Base-by-base conservation (phyloP, 192 early-diverging fungal genomes). In the Coemansia sp. region DNA sequence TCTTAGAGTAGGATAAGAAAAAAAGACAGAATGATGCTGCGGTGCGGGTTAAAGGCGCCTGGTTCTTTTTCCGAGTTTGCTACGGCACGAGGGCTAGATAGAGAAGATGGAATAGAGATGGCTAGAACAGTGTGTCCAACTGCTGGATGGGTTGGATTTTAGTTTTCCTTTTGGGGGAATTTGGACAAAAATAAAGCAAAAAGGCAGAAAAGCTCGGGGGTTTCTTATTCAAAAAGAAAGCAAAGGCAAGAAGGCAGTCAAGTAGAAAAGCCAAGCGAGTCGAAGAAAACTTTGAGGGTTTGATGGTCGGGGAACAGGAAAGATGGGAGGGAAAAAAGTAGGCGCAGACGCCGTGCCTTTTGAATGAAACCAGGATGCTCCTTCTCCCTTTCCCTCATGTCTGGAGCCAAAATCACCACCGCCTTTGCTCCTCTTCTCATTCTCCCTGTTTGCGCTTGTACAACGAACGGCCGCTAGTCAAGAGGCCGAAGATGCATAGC, bases 281-380 rank as follows among this genome's bases (percentile, higher is more conserved):
- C 5, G 47, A 54, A 21, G 19, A 22, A 54, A 54, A 54, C 18
- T 22, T 22, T 26, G 51, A 54, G 22, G 19, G 42, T 45, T 45
- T 8, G 42, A 13, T 45, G 10, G 42, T 7, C 3, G 19, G 51
- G 22, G 51, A 26, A 54, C 22, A 22, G 9, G 21, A 22, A 22
- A 21, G 15, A 18, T 18, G 15, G 51, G 51, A 26, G 26, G 12
- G n/a, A 16, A 19, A 40, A 59, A 41, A 16, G 57, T n/a, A 39
- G 57, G 57, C 57, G 57, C 39, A 39, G 36, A 41, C 57, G 32
- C 57, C 57, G 54, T 59, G 57, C 57, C 37, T 59, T 59, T 59
- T 59, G 57, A 59, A 59, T 59, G 57, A 59, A 59, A 59, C 8
- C 51, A 2, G 11, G 51, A 54, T 8, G 26, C 26, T 26, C 26